Evolutionary conservation across 225 moss, liverwort and hornwort species (phyloP).

Genomic region (Rhytidiadelphus loreus): DNA sequence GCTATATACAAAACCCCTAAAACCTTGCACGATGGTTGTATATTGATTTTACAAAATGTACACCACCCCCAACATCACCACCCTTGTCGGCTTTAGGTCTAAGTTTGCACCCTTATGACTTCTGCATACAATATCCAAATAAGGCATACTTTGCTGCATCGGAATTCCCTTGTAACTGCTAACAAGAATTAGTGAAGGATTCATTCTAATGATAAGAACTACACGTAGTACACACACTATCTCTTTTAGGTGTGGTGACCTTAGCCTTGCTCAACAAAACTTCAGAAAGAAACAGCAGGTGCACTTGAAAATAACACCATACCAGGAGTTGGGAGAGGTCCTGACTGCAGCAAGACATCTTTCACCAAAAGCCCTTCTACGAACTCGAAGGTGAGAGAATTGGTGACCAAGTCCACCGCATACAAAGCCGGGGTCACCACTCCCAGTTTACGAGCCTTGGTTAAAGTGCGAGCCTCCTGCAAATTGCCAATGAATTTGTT

Average conservation of each 20-base stretch:
- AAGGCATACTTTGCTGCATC: no score
- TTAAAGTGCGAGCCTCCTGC: constrained; percentile 81
- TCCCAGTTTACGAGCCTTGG: constrained; percentile 85
- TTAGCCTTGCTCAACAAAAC: not conserved
- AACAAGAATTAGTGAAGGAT: not conserved
- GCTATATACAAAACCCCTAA: not conserved
- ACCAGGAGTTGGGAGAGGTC: constrained; percentile 50
- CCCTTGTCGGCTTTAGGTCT: not conserved
- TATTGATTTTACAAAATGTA: not conserved
- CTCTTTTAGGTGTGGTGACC: not conserved
- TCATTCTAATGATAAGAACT: not conserved
- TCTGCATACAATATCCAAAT: not conserved
- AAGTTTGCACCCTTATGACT: not conserved
- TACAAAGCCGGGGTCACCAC: constrained; percentile 72
- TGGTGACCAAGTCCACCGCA: constrained; percentile 53
- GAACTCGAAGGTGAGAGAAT: constrained; percentile 79
- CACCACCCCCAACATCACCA: not conserved
- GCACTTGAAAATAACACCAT: not conserved
- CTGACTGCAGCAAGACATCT: constrained; percentile 61
- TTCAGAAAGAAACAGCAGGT: not conserved
- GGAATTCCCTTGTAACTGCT: not conserved
- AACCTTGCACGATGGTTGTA: not conserved
- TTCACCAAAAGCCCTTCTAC: constrained; percentile 67
- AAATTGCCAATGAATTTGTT: not conserved
- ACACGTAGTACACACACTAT: not conserved